phyloP scores from a whole-genome alignment of 2,329 filamentous ascomycete species.

The Trichophyton mentagrophytes region DNA sequence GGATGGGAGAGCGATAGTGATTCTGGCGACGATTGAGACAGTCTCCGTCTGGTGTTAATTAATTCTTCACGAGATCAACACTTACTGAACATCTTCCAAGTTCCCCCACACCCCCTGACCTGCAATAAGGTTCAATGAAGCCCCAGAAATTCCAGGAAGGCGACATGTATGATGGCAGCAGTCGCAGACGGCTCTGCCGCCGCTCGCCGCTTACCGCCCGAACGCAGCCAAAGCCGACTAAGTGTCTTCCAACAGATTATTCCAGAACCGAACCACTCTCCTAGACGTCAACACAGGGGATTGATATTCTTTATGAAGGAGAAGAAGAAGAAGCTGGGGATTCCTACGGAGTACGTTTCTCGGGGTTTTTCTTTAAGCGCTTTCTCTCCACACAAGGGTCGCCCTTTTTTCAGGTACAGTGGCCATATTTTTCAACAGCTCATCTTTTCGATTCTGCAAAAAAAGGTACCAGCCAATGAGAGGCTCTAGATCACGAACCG shows the following conservation, averaged over 20 bases:
- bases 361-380: background rate
- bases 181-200: background rate
- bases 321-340: too few species aligned
- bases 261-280: background rate
- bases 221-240: background rate
- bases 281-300: too few species aligned
- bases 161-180: background rate
- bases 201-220: too few species aligned
- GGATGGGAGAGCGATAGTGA: constrained; percentile 63
- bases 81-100: background rate
- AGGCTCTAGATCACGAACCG: background rate
- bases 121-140: background rate
- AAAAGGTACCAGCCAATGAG: background rate
- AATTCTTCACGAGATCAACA: background rate
- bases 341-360: too few species aligned
- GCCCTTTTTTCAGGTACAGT: background rate
- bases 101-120: background rate
- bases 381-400: background rate
- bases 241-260: background rate
- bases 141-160: background rate
- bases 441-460: background rate
- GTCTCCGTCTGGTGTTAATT: constrained; percentile 4
- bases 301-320: too few species aligned
- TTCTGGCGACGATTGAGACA: constrained; percentile 30
- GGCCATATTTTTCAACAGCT: background rate